phyloP scores from a whole-genome alignment of 768 basidiomycete genomes.

The Suillus spraguei region DNA sequence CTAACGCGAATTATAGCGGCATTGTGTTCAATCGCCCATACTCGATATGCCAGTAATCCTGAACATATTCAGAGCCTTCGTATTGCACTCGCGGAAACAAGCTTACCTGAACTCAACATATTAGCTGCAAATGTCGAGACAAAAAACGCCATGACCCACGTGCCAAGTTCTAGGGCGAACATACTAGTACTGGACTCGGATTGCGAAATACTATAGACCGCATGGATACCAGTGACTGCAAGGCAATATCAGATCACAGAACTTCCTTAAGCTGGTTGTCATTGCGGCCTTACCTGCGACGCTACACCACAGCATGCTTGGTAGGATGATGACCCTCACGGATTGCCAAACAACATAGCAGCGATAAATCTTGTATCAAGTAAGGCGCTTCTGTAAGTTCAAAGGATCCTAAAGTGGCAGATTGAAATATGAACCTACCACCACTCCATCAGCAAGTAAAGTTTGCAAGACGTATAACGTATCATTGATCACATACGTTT shows the following conservation, averaged over 20 bases:
- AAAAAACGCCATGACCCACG: slow-evolving; percentile 6
- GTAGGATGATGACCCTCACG: not conserved
- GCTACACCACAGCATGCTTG: not conserved
- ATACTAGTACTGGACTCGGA: not conserved
- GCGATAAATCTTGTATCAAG: not conserved
- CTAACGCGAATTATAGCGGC: not conserved
- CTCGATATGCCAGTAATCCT: not conserved
- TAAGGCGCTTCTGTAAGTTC: not conserved
- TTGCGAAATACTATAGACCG: not conserved
- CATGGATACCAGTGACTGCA: not conserved
- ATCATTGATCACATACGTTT: not conserved
- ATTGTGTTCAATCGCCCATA: not conserved
- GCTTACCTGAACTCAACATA: slow-evolving; percentile 11
- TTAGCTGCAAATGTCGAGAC: slow-evolving; percentile 2
- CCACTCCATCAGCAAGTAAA: not conserved
- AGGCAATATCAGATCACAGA: not conserved
- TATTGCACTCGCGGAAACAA: not conserved
- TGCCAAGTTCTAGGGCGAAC: not conserved
- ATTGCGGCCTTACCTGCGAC: slow-evolving; percentile 2
- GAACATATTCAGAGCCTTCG: not conserved
- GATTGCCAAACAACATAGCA: not conserved
- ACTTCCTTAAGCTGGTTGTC: not conserved
- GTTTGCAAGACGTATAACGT: not conserved
- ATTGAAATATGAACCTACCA: not conserved
- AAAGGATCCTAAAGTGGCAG: not conserved